Evolutionary conservation across 2,329 filamentous ascomycete genomes (phyloP), one percentile per base, ranked within the genome.

Genomic region (Aspergillus candidus): DNA sequence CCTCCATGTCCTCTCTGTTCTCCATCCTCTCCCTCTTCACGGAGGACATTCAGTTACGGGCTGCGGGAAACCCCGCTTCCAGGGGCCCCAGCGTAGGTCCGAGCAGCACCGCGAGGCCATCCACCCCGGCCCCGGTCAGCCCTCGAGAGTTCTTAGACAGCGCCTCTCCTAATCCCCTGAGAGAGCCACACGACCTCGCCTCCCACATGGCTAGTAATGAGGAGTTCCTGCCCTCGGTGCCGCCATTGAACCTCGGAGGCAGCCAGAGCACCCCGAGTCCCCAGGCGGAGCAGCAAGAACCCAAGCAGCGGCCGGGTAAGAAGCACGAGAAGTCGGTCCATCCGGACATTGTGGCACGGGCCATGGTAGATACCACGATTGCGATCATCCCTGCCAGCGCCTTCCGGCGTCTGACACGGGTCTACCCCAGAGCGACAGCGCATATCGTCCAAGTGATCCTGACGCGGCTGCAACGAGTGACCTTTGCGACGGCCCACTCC

Each of bases 371-470:
- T 62, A 98, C 93, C 0, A 98, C 94, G 0, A 96, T 98, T 66
- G 93, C 93, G 5, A 94, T 98, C 51, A 98, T 98, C 45, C 94
- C 94, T 1, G 93, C 93, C 1, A 95, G 89, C 61, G 94, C 93
- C 3, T 98, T 98, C 58, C 82, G 89, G 41, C 83, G 94, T 7
- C 73, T 98, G 41, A 98, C 94, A 40, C 82, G 88, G 59, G 84
- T 96, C 17, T 98, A 97, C 57, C 93, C 93, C 8, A 94, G 94
- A 70, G 90, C 94, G 8, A 96, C 93, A 2, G 85, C 93, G 2
- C 94, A 98, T 60, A 97, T 98, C 51, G 89, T 98, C 5, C 93
- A 98, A 61, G 91, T 98, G 36, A 98, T 98, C 49, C 71, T 98
- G 29, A 96, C 94, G 3, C 80, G 94, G 38, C 83, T 98, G 40